Evolutionary conservation across 805 yeast genomes (phyloP).

Genomic region (Kurtzmaniella fragi): DNA sequence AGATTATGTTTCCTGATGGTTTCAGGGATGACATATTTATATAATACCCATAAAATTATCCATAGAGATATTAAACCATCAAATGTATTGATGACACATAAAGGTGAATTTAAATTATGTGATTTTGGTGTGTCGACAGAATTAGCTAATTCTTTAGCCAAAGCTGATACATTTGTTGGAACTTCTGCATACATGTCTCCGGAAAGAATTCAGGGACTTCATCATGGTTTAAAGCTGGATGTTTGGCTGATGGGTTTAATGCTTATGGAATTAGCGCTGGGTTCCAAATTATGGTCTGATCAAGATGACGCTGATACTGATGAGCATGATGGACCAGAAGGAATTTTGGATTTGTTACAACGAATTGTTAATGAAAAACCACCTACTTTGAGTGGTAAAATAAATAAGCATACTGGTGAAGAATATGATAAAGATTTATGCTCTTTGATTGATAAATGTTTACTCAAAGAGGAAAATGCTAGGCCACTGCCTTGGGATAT

Average conservation of each 20-base stretch:
- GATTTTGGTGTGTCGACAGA: conserved; percentile 97
- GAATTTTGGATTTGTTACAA: conserved; percentile 85
- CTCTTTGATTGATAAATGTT: conserved; percentile 67
- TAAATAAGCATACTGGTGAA: conserved; percentile 20
- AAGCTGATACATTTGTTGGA: conserved; percentile 96
- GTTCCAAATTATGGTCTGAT: conserved; percentile 72
- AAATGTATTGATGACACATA: conserved; percentile 80
- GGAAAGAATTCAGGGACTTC: conserved; percentile 92
- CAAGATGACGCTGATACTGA: conserved; percentile 28
- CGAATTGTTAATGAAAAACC: conserved; percentile 91
- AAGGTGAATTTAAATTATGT: conserved; percentile 85
- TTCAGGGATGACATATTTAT: conserved; percentile 76
- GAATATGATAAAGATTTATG: conserved; percentile 47
- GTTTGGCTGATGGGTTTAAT: conserved; percentile 95
- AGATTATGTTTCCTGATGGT: conserved; percentile 73
- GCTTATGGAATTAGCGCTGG: conserved; percentile 84
- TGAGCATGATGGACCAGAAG: conserved; percentile 52
- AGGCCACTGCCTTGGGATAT: conserved; percentile 75
- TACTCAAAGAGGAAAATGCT: conserved; percentile 60
- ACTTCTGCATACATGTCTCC: conserved; percentile 97
- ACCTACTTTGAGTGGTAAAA: conserved; percentile 50
- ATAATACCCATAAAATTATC: conserved; percentile 79
- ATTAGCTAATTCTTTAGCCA: conserved; percentile 74
- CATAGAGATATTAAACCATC: conserved; percentile 97
- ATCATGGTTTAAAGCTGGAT: conserved; percentile 91